Base-by-base conservation (phyloP, 805 yeast species). In the Cyberlindnera subsufficiens region DNA sequence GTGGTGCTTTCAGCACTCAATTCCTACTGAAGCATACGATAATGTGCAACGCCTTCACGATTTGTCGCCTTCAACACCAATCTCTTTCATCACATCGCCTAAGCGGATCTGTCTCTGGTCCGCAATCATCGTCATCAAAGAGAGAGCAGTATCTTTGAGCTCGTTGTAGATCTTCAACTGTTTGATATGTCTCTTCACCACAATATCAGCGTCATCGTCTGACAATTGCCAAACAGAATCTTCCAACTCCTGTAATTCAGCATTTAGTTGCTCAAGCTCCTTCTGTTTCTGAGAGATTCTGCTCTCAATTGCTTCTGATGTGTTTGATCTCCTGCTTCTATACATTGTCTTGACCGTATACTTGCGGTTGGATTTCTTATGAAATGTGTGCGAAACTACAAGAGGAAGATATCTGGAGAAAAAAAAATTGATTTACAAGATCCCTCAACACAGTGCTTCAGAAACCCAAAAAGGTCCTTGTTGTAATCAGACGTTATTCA, bases 161-260 rank as follows among this genome's bases (percentile, higher is more conserved):
- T 80, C 86, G 52, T 82, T 79, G 59, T 82, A 83, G 42, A 66
- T 61, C 47, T 78, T 77, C 32, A 82, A 59, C 40, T 68, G 67
- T 22, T 58, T 54, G 19, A 82, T 77, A 49, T 83, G 87, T 22
- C 57, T 53, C 34, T 68, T 65, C n/a, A 75, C 72, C 1, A 80
- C 64, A 1, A 54, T 60, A 33, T 69, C 72, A 1, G 80, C 74
- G 42, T 69, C 66, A 20, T 60, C 59, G n/a, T 55, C 39, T 8
- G 30, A 36, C 20, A 44, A 8, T 3, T 19, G 38, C 33, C 37
- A 34, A 6, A 48, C 38, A 35, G 49, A 51, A 6, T 27, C 31
- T 17, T 45, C 39, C 8, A 46, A 17, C 13, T 45, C 42, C 2
- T 38, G 33, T 3, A 43, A 37, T n/a, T 46, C 44, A 2, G 35